Base-by-base conservation (phyloP, 495 filamentous ascomycete genomes). In the Penicillium waksmanii region DNA sequence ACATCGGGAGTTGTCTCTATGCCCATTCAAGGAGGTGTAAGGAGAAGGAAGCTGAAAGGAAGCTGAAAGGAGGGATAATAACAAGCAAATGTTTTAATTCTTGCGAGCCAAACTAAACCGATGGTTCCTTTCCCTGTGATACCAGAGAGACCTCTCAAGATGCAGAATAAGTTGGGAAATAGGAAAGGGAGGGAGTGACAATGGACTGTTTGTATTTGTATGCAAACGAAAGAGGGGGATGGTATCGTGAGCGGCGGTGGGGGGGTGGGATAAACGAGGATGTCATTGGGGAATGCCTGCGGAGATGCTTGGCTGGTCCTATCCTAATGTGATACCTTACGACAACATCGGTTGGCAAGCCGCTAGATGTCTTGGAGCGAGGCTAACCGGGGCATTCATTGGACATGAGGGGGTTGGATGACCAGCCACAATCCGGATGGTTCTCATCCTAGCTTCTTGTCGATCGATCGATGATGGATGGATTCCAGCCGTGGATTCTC, bases 1-100 rank as follows among this genome's bases (percentile, higher is more conserved):
- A 77, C 74, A 71, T 75, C 73, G 53, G 59, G 69, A 51, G 61
- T 62, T 44, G 65, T 72, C 53, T 77, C 73, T 66, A 75, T 71
- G 73, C 73, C 73, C 73, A 77, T 77, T 77, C 73, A 77, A 77
- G 62, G 48, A 66, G 62, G 63, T 52, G 48, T 34, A 36, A 12
- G 33, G n/a, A n/a, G n/a, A 40, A 23, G 23, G 33, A 52, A 46
- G 43, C 33, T 12, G 48, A 31, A 40, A 23, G 23, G 33, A 52
- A 46, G 43, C 33, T 12, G 48, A 31, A 13, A 25, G 8, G 51
- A 43, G 11, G 0, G 25, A 42, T 55, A 18, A 11, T 44, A 7
- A 31, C 6, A 31, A 31, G 27, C 27, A 8, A 31, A 55, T 38
- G 50, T 19, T 12, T 4, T 19, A n/a, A 5, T 44, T 44, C 9